phyloP scores from a whole-genome alignment of 208 protist genomes.

The Vickermania spadyakhi region DNA sequence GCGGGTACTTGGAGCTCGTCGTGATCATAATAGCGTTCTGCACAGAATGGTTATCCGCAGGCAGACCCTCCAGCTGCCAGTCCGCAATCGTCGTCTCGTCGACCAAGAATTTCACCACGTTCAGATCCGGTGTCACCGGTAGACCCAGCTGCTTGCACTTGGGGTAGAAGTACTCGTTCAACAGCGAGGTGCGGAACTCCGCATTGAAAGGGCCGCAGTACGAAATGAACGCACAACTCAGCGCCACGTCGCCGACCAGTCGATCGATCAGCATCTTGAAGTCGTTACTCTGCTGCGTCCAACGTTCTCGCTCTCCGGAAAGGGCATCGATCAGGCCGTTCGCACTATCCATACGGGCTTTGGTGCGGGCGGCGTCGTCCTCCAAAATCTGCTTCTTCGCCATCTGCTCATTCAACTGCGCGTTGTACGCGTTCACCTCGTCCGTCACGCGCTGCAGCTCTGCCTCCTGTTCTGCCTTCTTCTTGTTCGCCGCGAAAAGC shows the following conservation, averaged over 20 bases:
- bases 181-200: conserved; percentile 91
- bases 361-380: conserved; percentile 93
- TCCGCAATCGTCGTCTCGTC: conserved; percentile 95
- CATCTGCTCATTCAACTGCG: conserved; percentile 89
- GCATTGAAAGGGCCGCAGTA: conserved; percentile 99
- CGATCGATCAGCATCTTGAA: conserved; percentile 93
- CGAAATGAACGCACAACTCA: conserved; percentile 97
- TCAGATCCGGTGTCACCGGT: conserved; percentile 89
- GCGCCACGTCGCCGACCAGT: conserved; percentile 95
- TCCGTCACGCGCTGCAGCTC: conserved; percentile 91
- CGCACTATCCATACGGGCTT: conserved; percentile 95
- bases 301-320: conserved; percentile 95
- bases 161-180: conserved; percentile 90
- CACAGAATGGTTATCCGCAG: conserved; percentile 97
- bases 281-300: conserved; percentile 94
- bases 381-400: conserved; percentile 95
- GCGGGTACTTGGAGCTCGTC: conserved; percentile 91
- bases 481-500: conserved; percentile 88
- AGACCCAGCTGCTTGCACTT: conserved; percentile 90
- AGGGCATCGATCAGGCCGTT: conserved; percentile 96
- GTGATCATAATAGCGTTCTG: conserved; percentile 99
- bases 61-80: conserved; percentile 97
- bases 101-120: conserved; percentile 95
- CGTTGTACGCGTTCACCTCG: conserved; percentile 92
- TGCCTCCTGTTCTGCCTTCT: conserved; percentile 94